phyloP scores from a whole-genome alignment of 2,329 filamentous ascomycete species.

The Amauroascus verrucosus region DNA sequence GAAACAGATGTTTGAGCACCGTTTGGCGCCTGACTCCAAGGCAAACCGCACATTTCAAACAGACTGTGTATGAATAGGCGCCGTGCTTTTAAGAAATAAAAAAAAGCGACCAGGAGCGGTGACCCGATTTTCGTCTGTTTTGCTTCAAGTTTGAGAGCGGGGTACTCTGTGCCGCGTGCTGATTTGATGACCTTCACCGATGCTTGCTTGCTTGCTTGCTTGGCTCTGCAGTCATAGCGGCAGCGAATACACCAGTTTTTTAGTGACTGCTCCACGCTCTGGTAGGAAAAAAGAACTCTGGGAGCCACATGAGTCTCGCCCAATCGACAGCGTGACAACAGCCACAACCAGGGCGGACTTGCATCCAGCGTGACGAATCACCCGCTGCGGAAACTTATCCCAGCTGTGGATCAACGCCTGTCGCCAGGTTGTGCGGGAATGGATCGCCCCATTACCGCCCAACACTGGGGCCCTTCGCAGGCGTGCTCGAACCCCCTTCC shows the following conservation, averaged over 20 bases:
- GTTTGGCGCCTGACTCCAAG: neutral
- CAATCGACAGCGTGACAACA: slow-evolving; percentile 6
- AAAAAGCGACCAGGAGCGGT: slow-evolving; percentile 4
- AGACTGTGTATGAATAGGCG: neutral
- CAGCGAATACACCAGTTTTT: too few relatives aligned
- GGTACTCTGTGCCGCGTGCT: neutral
- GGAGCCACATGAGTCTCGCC: slow-evolving; percentile 8
- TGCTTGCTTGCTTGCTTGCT: slow-evolving; percentile 2
- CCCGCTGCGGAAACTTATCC: neutral
- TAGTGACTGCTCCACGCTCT: neutral
- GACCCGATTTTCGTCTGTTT: neutral
- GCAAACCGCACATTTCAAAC: neutral
- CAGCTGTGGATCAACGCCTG: neutral
- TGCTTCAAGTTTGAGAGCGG: slow-evolving; percentile 8
- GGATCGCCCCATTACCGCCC: slow-evolving; percentile 7
- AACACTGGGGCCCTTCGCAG: neutral
- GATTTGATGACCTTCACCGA: slow-evolving; percentile 9
- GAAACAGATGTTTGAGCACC: slow-evolving; percentile 9
- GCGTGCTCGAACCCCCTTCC: neutral
- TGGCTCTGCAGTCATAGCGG: neutral
- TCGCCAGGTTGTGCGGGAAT: slow-evolving; percentile 1
- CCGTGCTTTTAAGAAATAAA: neutral
- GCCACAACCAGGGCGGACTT: slow-evolving; percentile 2
- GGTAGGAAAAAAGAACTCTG: neutral
- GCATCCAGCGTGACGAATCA: slow-evolving; percentile 4